Conservation (phyloP, 495 filamentous ascomycete species). For the Xylaria telfairii region DNA sequence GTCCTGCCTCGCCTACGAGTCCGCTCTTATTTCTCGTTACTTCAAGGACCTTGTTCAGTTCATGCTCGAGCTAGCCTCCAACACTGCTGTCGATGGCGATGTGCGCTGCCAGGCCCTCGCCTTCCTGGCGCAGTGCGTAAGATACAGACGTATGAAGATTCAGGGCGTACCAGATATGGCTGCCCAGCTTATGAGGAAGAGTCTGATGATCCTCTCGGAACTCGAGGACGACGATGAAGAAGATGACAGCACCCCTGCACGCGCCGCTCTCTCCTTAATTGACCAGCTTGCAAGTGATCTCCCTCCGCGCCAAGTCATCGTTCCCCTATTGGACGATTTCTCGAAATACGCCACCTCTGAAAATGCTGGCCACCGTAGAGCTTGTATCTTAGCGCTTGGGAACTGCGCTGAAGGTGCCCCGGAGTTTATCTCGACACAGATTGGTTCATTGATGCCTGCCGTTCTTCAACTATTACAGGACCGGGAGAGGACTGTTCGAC, state of each 20-base stretch:
- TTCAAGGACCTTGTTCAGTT: slow-evolving; percentile 91
- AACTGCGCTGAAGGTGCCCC: slow-evolving; percentile 96
- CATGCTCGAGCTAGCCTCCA: slow-evolving; percentile 86
- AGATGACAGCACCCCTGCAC: slow-evolving; percentile 86
- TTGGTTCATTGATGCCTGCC: slow-evolving; percentile 82
- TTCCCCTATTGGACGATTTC: slow-evolving; percentile 85
- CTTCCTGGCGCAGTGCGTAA: slow-evolving; percentile 90
- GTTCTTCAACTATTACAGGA: slow-evolving; percentile 87
- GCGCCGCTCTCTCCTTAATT: slow-evolving; percentile 84
- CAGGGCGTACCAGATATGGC: slow-evolving; percentile 79
- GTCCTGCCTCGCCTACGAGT: slow-evolving; percentile 88
- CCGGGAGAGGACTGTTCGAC: slow-evolving; percentile 77
- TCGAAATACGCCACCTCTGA: slow-evolving; percentile 75
- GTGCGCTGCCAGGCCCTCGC: slow-evolving; percentile 86
- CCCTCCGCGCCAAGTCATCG: slow-evolving; percentile 92
- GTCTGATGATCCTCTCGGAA: slow-evolving; percentile 86
- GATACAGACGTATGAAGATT: slow-evolving; percentile 93
- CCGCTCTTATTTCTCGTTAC: slow-evolving; percentile 79
- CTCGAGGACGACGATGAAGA: slow-evolving; percentile 82
- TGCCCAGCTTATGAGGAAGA: slow-evolving; percentile 82
- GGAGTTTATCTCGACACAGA: slow-evolving; percentile 91
- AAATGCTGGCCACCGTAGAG: slow-evolving; percentile 80
- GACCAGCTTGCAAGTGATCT: slow-evolving; percentile 87
- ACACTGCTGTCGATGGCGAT: slow-evolving; percentile 79
- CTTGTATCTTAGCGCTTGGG: slow-evolving; percentile 88